phyloP scores from a whole-genome alignment of 2,329 filamentous ascomycete genomes.

The Penicillium sp. region DNA sequence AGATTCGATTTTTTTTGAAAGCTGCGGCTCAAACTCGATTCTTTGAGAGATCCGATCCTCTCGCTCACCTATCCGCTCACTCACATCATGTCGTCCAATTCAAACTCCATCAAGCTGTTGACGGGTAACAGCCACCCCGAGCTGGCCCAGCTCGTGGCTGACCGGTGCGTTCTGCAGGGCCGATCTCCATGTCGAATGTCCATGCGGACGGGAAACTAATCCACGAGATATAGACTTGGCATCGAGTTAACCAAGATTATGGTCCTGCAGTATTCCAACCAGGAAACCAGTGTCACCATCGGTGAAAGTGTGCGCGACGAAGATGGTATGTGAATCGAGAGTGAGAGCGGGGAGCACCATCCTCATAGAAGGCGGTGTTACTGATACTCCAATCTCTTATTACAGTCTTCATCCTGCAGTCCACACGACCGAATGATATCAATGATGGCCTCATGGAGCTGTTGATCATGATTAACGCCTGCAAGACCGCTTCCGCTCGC shows the following conservation, averaged over 20 bases:
- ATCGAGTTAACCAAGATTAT: constrained; percentile 72
- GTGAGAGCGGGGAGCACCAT: not conserved
- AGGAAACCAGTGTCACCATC: constrained; percentile 74
- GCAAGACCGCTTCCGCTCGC: constrained; percentile 80
- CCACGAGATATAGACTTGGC: constrained; percentile 55
- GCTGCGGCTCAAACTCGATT: constrained; percentile 8
- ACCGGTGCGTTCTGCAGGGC: constrained; percentile 55
- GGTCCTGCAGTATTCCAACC: constrained; percentile 70
- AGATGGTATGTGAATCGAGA: constrained; percentile 64
- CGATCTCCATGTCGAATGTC: not conserved
- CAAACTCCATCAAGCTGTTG: constrained; percentile 75
- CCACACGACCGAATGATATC: constrained; percentile 91
- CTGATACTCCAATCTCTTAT: constrained; percentile 16
- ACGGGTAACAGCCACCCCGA: constrained; percentile 76
- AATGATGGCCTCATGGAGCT: constrained; percentile 99
- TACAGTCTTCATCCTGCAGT: constrained; percentile 91
- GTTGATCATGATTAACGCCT: constrained; percentile 97
- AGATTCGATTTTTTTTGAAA: constrained; percentile 27
- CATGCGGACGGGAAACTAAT: constrained; percentile 18
- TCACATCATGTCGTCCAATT: constrained; percentile 68
- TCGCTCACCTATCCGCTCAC: not conserved
- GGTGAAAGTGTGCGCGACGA: constrained; percentile 96
- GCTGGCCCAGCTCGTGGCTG: constrained; percentile 70
- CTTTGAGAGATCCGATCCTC: constrained; percentile 12
- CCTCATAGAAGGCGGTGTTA: constrained; percentile 3